These are phyloP conservation scores for Condylostoma magnum DNA, from an alignment of 169 alveolate species.

Conservation along the genomic window DNA sequence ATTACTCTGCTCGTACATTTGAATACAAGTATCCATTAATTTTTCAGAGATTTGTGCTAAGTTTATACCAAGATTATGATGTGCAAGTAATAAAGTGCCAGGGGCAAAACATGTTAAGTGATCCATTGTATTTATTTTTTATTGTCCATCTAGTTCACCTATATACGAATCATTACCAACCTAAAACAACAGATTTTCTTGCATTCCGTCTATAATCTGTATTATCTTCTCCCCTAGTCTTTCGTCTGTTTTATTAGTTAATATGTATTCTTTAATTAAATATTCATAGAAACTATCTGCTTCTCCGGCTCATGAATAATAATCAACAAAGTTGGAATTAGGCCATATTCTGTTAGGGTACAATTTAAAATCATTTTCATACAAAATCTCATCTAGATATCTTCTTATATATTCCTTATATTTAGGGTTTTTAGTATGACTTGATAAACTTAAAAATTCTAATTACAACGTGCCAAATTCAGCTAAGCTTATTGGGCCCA, in stretches of 20 bases:
- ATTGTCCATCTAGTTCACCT: not conserved
- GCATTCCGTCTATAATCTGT: not conserved
- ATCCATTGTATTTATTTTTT: not conserved
- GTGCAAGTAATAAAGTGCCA: not conserved
- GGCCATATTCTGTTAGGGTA: not conserved
- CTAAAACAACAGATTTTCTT: conserved; percentile 9
- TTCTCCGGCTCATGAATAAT: conserved; percentile 4
- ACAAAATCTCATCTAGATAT: not conserved
- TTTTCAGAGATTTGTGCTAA: not conserved
- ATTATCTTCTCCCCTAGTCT: not conserved
- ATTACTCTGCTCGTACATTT: not conserved
- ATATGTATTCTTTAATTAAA: conserved; percentile 31
- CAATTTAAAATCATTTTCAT: not conserved
- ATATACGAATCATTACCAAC: not conserved
- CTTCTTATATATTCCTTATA: conserved; percentile 8
- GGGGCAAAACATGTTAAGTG: conserved; percentile 27
- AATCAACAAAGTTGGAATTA: not conserved
- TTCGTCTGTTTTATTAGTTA: not conserved
- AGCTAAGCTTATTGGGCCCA: conserved; percentile 5
- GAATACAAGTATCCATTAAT: not conserved
- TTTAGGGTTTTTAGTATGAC: conserved; percentile 12
- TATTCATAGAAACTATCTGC: conserved; percentile 36
- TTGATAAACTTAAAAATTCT: conserved; percentile 17
- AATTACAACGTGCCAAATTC: conserved; percentile 33
- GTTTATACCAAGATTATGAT: not conserved